phyloP scores from a whole-genome alignment of 2,329 filamentous ascomycete genomes.

The Trichoderma gracile region DNA sequence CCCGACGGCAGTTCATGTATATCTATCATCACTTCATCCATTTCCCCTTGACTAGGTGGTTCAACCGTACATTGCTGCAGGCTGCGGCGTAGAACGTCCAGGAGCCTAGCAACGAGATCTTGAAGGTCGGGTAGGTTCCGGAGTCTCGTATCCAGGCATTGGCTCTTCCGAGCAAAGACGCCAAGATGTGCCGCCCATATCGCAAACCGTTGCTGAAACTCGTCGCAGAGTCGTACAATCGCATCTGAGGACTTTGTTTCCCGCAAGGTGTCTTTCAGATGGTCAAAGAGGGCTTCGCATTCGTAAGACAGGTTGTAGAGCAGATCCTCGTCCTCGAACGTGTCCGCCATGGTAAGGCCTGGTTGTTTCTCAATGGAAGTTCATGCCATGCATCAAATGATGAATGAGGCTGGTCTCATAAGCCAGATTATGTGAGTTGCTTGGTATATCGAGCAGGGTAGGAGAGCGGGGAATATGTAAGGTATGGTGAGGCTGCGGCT shows the following conservation, averaged over 20 bases:
- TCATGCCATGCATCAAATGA: no score
- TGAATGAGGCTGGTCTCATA: no score
- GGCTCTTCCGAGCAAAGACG: slow-evolving; percentile 26
- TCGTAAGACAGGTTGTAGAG: neutral
- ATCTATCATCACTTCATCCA: neutral
- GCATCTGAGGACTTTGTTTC: neutral
- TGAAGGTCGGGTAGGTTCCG: slow-evolving; percentile 21
- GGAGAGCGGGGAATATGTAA: no score
- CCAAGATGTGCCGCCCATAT: slow-evolving; percentile 26
- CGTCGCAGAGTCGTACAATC: neutral
- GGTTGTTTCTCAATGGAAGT: no score
- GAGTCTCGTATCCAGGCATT: slow-evolving; percentile 25
- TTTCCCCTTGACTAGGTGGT: neutral
- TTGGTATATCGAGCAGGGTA: no score
- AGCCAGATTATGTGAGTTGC: no score
- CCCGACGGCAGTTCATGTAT: neutral
- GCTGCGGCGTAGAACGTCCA: slow-evolving; percentile 17
- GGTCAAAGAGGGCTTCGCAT: neutral
- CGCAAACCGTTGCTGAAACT: slow-evolving; percentile 24
- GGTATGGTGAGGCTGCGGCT: no score
- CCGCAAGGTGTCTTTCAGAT: neutral
- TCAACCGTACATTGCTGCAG: neutral
- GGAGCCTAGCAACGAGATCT: slow-evolving; percentile 14
- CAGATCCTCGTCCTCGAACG: neutral
- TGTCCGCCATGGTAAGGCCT: neutral